A percentile compares a stretch with the other conserved stretches of the same genome.
Evolutionary conservation across 352 stramenopile genomes (phyloP).

Genomic region (Phytophthora citricola): DNA sequence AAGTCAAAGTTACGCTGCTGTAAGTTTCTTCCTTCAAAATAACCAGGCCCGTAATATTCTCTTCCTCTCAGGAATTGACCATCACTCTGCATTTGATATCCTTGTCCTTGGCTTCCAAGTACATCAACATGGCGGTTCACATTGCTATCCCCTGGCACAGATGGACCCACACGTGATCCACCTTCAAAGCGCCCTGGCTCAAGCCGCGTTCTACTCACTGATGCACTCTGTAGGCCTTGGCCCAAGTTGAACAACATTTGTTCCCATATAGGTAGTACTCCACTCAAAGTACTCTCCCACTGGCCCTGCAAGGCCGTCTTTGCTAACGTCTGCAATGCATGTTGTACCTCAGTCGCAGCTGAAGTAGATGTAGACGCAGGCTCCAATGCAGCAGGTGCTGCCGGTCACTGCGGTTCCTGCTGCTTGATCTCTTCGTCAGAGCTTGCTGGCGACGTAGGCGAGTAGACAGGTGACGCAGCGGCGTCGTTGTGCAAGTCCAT

Average conservation of each 20-base stretch:
- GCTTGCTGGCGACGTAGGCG: background rate
- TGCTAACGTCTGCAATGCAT: background rate
- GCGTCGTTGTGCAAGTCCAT: background rate
- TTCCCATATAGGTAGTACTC: constrained; percentile 1
- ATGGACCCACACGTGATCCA: constrained; percentile 5
- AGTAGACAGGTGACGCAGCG: background rate
- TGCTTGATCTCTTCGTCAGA: background rate
- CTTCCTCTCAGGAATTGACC: no score
- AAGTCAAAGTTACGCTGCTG: background rate
- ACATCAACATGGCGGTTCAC: background rate
- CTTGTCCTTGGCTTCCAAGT: background rate
- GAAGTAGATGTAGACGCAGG: background rate
- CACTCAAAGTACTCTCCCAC: constrained; percentile 1
- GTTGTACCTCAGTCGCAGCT: background rate
- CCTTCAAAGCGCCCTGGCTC: background rate
- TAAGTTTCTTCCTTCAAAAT: no score
- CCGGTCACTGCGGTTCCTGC: background rate
- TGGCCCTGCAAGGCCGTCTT: constrained; percentile 4
- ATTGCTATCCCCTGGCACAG: constrained; percentile 1
- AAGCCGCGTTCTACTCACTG: background rate
- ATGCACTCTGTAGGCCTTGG: constrained; percentile 6
- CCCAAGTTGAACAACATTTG: constrained; percentile 1
- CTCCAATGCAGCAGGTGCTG: background rate
- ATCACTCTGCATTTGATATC: no score
- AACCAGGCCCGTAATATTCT: no score